Conservation (phyloP, 2,329 filamentous ascomycete species). For the Hypoxylon sp. region DNA sequence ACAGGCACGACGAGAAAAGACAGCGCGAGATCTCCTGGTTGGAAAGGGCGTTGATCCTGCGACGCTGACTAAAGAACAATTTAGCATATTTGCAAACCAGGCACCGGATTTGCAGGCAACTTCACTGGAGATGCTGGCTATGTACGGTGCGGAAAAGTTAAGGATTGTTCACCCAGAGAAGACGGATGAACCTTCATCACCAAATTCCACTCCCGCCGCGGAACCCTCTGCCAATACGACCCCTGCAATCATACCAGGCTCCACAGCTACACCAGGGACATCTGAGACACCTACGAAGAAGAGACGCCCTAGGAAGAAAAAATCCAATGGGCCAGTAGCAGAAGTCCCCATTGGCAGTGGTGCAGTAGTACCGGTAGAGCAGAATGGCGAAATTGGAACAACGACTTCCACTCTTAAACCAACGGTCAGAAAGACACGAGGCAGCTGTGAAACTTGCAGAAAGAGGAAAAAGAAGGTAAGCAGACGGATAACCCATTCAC, state of each 20-base stretch:
- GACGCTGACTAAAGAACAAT: conserved; percentile 68
- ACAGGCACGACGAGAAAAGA: conserved; percentile 64
- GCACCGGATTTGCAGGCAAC: conserved; percentile 68
- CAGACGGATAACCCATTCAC: conserved; percentile 5
- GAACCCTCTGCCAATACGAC: conserved; percentile 36
- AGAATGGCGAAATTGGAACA: conserved; percentile 50
- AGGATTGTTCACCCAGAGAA: conserved; percentile 69
- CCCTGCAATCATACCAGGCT: conserved; percentile 26
- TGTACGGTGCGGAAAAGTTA: conserved; percentile 70
- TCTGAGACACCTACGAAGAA: conserved; percentile 50
- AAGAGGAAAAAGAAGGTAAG: conserved; percentile 51
- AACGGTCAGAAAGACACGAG: conserved; percentile 52
- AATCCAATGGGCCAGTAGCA: conserved; percentile 35
- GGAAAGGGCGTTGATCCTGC: conserved; percentile 66
- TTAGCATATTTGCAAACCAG: conserved; percentile 73
- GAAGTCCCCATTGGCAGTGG: conserved; percentile 49
- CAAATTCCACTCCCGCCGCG: conserved; percentile 47
- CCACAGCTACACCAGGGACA: conserved; percentile 35
- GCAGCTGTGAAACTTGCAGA: conserved; percentile 55
- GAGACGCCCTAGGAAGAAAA: conserved; percentile 50
- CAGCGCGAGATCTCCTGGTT: conserved; percentile 63
- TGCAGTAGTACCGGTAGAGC: conserved; percentile 47
- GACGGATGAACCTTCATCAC: conserved; percentile 51
- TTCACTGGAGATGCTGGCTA: conserved; percentile 69
- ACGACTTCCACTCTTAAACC: conserved; percentile 49